These are phyloP conservation scores for Ambrosiella cleistominuta DNA, from an alignment of 2,329 filamentous ascomycete genomes.

Conservation along the genomic window DNA sequence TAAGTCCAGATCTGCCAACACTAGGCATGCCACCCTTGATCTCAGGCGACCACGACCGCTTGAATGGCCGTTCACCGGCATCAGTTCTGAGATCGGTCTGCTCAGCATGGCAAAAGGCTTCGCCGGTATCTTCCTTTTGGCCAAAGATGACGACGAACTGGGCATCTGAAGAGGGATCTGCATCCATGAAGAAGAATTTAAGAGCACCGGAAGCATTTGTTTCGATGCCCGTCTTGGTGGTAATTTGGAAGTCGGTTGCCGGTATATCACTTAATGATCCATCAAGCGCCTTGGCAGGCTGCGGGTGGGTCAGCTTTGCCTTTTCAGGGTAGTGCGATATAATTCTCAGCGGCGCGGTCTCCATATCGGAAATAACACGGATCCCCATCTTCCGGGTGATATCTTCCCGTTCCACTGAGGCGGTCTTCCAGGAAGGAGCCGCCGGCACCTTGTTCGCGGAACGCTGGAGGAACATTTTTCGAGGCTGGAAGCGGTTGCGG, in stretches of 20 bases:
- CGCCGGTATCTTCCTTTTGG: neutral
- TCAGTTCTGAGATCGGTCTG: conserved; percentile 5
- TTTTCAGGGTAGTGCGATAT: conserved; percentile 12
- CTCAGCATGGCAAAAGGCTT: conserved; percentile 8
- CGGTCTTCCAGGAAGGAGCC: neutral
- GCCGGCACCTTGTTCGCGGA: neutral
- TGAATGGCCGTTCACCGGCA: conserved; percentile 1
- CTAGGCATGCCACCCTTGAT: neutral
- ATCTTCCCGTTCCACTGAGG: neutral
- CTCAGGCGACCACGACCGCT: conserved; percentile 9
- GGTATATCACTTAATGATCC: conserved; percentile 10
- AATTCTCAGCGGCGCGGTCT: conserved; percentile 7
- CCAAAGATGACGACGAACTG: conserved; percentile 12
- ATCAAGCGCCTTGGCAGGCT: conserved; percentile 6
- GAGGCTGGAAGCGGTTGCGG: conserved; percentile 12
- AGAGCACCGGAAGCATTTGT: conserved; percentile 7
- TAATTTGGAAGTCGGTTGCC: neutral
- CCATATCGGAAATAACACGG: conserved; percentile 9
- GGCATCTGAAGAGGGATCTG: conserved; percentile 7
- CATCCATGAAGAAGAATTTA: conserved; percentile 12
- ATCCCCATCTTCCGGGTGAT: conserved; percentile 6
- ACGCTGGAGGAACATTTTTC: conserved; percentile 13
- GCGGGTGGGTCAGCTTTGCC: conserved; percentile 9
- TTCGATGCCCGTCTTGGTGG: conserved; percentile 3
- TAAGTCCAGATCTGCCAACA: neutral